These are phyloP conservation scores for Alternaria gansuensis DNA, from an alignment of 2,329 filamentous ascomycete species.

Conservation along the genomic window DNA sequence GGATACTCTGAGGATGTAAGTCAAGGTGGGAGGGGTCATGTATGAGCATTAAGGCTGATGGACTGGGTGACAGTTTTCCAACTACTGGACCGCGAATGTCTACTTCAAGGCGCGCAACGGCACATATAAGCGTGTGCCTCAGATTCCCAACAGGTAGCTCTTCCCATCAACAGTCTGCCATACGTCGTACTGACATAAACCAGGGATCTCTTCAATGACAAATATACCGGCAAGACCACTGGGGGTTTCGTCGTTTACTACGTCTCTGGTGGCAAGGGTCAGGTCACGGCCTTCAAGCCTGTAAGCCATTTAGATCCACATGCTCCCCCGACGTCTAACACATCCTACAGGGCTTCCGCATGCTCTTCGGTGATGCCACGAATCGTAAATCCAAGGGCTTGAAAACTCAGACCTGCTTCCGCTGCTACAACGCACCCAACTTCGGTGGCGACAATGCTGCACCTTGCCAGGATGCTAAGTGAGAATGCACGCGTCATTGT, in stretches of 20 bases:
- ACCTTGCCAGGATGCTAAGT: conserved; percentile 37
- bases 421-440: conserved; percentile 58
- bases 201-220: conserved; percentile 51
- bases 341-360: conserved; percentile 54
- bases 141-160: conserved; percentile 36
- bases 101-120: conserved; percentile 49
- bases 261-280: conserved; percentile 53
- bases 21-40: neutral
- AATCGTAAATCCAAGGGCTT: conserved; percentile 31
- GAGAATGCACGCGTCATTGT: neutral
- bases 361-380: conserved; percentile 56
- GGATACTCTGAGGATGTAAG: conserved; percentile 35
- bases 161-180: too few species aligned
- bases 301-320: conserved; percentile 4
- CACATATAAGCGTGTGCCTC: conserved; percentile 45
- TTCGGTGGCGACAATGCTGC: conserved; percentile 55
- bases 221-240: conserved; percentile 43
- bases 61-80: conserved; percentile 19
- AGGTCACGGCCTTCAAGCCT: conserved; percentile 56
- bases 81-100: conserved; percentile 49
- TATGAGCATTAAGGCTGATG: neutral
- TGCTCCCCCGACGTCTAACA: fast-evolving
- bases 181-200: neutral
- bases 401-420: conserved; percentile 55
- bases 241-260: conserved; percentile 61